These are phyloP conservation scores for Tricladium varicosporioides DNA, from an alignment of 2,329 filamentous ascomycete species.

Conservation along the genomic window DNA sequence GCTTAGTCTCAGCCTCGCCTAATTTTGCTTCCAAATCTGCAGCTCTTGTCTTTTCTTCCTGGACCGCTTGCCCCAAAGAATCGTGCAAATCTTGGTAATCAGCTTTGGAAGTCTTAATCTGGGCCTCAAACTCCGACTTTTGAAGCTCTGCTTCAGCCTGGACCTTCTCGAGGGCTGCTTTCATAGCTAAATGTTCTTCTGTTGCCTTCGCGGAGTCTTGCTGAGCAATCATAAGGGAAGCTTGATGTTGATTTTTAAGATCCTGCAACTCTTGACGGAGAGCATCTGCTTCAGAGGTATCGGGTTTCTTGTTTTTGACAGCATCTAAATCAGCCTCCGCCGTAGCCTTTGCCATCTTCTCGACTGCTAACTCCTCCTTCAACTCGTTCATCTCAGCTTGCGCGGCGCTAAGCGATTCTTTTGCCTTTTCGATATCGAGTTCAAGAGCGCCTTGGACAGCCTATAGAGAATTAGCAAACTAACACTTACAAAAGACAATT, in stretches of 20 bases:
- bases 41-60: constrained; percentile 46
- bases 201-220: constrained; percentile 35
- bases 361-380: constrained; percentile 35
- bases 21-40: constrained; percentile 39
- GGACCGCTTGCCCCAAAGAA: constrained; percentile 57
- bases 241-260: constrained; percentile 47
- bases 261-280: constrained; percentile 49
- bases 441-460: constrained; percentile 39
- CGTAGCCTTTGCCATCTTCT: constrained; percentile 43
- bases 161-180: constrained; percentile 40
- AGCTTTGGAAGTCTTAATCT: constrained; percentile 49
- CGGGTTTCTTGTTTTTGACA: constrained; percentile 52
- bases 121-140: constrained; percentile 49
- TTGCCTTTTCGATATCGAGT: constrained; percentile 44
- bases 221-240: constrained; percentile 37
- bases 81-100: constrained; percentile 61
- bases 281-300: constrained; percentile 54
- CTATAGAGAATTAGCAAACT: constrained; percentile 40
- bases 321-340: constrained; percentile 58
- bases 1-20: constrained; percentile 39
- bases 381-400: constrained; percentile 29
- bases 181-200: constrained; percentile 39
- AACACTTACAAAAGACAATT: constrained; percentile 24
- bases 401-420: constrained; percentile 34
- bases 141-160: constrained; percentile 54